A percentile compares a stretch with the other conserved stretches of the same genome.
These are phyloP conservation scores for Coix lacrymajobi DNA, from an alignment of 176 grass and related monocot species.

Conservation along the genomic window DNA sequence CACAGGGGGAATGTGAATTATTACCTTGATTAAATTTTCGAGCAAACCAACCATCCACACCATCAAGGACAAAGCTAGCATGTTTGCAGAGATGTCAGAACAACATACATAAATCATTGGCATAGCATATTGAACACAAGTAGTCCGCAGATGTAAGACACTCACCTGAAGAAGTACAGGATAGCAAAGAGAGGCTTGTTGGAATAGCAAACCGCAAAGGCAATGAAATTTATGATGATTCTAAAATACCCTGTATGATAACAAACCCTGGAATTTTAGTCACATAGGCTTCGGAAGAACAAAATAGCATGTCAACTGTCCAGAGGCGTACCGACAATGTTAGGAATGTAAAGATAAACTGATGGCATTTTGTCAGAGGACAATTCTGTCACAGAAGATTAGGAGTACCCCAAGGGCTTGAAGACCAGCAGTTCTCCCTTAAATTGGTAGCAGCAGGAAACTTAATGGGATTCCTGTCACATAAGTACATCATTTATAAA, in stretches of 20 bases:
- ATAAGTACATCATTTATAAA: background rate
- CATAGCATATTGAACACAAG: background rate
- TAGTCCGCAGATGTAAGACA: background rate
- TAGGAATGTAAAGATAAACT: slow-evolving; percentile 94
- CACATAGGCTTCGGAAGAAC: background rate
- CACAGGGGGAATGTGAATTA: background rate
- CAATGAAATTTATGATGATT: slow-evolving; percentile 83
- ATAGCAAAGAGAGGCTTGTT: slow-evolving; percentile 75
- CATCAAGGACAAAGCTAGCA: slow-evolving; percentile 71
- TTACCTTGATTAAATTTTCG: slow-evolving; percentile 85
- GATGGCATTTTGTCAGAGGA: slow-evolving; percentile 23
- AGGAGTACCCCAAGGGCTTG: background rate
- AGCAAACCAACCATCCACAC: slow-evolving; percentile 79
- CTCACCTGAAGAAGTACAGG: slow-evolving; percentile 82
- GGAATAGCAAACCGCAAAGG: slow-evolving; percentile 70
- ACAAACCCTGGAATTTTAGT: background rate
- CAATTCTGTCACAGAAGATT: slow-evolving; percentile 29
- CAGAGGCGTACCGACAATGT: slow-evolving; percentile 54
- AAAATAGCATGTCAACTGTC: background rate
- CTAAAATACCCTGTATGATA: slow-evolving; percentile 73
- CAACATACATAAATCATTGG: background rate
- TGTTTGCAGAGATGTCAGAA: slow-evolving; percentile 23
- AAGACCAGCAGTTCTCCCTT: background rate
- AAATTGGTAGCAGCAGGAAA: background rate
- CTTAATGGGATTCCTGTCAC: slow-evolving; percentile 17